phyloP scores from a whole-genome alignment of 139 green algal genomes.

The Chlamydomonas sphaeroides region DNA sequence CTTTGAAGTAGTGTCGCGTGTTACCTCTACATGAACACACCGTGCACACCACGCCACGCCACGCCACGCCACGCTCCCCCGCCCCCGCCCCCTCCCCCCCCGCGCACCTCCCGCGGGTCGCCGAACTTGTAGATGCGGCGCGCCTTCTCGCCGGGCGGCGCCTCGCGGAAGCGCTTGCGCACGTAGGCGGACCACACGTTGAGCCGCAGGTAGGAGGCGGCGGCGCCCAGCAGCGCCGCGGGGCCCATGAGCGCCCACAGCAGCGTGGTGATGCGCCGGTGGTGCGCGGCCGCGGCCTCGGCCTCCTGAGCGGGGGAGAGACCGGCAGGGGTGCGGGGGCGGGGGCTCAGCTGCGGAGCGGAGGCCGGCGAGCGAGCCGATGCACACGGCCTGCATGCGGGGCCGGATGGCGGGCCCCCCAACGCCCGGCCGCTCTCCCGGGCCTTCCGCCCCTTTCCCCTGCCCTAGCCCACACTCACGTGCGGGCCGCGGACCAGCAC shows the following conservation, averaged over 20 bases:
- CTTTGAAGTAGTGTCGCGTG: neutral
- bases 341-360: too few relatives aligned
- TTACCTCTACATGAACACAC: too few relatives aligned
- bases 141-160: conserved; percentile 37
- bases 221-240: conserved; percentile 20
- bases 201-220: conserved; percentile 13
- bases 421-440: too few relatives aligned
- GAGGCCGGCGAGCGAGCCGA: too few relatives aligned
- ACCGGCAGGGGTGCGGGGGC: too few relatives aligned
- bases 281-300: neutral
- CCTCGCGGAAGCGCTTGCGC: conserved; percentile 26
- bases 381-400: too few relatives aligned
- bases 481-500: conserved; percentile 7
- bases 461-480: neutral
- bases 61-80: too few relatives aligned
- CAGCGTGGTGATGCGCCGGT: neutral
- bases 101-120: conserved; percentile 55
- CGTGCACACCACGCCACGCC: too few relatives aligned
- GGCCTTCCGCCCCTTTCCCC: too few relatives aligned
- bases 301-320: neutral
- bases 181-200: conserved; percentile 33
- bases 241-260: conserved; percentile 25
- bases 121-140: conserved; percentile 56
- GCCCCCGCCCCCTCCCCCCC: neutral
- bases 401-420: too few relatives aligned